Evolutionary conservation across 2,329 filamentous ascomycete genomes (phyloP).

Genomic region (Plectosphaerella sp.): DNA sequence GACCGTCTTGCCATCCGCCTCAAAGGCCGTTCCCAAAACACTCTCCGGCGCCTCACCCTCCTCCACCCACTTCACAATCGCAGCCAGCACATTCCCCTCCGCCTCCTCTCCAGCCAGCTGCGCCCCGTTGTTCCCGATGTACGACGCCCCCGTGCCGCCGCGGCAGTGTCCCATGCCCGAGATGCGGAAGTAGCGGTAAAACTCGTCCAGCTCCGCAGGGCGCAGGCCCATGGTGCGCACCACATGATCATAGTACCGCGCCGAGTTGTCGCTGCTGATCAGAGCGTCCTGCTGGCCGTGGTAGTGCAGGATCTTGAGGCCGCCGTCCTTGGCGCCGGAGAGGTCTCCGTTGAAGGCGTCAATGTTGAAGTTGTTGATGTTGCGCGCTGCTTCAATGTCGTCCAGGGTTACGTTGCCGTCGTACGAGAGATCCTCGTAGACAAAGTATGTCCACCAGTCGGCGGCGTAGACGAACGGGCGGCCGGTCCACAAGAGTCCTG

Average conservation of each 20-base stretch:
- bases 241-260: conserved; percentile 1
- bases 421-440: conserved; percentile 32
- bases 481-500: neutral
- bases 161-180: conserved; percentile 49
- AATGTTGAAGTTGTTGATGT: conserved; percentile 30
- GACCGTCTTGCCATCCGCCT: neutral
- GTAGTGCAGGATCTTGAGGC: conserved; percentile 40
- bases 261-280: conserved; percentile 22
- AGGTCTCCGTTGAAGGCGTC: conserved; percentile 34
- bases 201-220: conserved; percentile 31
- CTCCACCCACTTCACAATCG: conserved; percentile 46
- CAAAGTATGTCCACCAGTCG: conserved; percentile 29
- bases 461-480: neutral
- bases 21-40: conserved; percentile 24
- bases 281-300: conserved; percentile 38
- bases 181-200: conserved; percentile 49
- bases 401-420: conserved; percentile 28
- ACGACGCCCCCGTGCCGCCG: conserved; percentile 38
- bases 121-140: conserved; percentile 17
- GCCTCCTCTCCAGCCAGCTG: conserved; percentile 19
- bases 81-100: conserved; percentile 38
- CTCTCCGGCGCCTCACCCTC: conserved; percentile 34
- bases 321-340: conserved; percentile 30
- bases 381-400: conserved; percentile 21
- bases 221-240: conserved; percentile 23